phyloP scores from a whole-genome alignment of 1,284 basidiomycete genomes.

The Salmacisia buchloeana region DNA sequence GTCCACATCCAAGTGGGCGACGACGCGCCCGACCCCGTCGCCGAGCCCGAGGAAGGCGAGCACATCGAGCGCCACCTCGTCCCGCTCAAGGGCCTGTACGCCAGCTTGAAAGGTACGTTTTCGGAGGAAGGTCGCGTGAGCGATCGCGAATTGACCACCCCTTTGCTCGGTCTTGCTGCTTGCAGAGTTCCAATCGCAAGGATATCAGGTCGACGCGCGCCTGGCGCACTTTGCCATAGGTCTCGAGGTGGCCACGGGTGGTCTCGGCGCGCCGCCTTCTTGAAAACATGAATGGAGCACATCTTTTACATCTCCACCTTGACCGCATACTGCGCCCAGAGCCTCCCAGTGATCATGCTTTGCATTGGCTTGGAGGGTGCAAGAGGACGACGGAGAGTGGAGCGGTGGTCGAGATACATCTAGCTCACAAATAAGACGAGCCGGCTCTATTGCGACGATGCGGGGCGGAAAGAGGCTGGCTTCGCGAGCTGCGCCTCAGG shows the following conservation, averaged over 20 bases:
- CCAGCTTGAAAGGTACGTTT: constrained; percentile 31
- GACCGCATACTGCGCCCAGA: background rate
- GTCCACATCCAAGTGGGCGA: constrained; percentile 39
- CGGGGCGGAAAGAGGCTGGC: too few relatives aligned
- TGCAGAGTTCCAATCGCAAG: constrained; percentile 35
- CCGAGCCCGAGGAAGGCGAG: constrained; percentile 47
- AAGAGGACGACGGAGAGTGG: background rate
- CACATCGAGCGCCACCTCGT: constrained; percentile 47
- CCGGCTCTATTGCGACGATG: too few relatives aligned
- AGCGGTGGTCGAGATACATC: background rate
- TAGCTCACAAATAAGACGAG: too few relatives aligned
- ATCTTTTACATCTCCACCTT: too few relatives aligned
- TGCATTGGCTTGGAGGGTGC: background rate
- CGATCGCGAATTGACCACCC: background rate
- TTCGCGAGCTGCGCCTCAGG: too few relatives aligned
- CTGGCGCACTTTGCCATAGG: constrained; percentile 44
- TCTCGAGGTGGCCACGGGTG: constrained; percentile 12
- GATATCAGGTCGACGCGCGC: constrained; percentile 43
- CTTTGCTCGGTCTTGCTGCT: background rate
- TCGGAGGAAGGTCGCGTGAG: background rate
- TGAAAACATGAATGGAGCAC: background rate
- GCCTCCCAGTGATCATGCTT: background rate
- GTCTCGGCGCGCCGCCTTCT: background rate
- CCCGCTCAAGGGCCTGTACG: constrained; percentile 30
- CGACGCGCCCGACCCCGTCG: constrained; percentile 42